Conservation (phyloP, 306 rosid genomes). For the Elaeagnus macrophylla region DNA sequence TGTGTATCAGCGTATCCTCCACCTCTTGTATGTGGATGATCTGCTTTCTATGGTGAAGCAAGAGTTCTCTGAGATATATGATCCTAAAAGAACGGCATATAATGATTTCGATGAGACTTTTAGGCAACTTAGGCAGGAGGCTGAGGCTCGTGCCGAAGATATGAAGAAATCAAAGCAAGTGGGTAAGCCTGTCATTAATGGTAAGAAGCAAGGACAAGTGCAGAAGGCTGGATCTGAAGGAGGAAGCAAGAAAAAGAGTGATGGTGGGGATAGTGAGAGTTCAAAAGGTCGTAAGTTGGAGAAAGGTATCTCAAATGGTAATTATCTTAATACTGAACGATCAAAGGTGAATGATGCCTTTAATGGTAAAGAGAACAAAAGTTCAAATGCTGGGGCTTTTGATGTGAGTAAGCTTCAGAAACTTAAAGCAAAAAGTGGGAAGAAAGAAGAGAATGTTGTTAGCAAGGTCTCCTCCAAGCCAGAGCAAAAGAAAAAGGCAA, state of each 20-base stretch:
- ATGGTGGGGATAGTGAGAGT: constrained; percentile 36
- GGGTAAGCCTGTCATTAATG: constrained; percentile 38
- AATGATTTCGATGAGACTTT: constrained; percentile 75
- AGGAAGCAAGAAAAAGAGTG: constrained; percentile 45
- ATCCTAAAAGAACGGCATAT: constrained; percentile 45
- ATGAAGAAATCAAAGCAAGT: constrained; percentile 60
- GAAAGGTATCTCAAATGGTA: constrained; percentile 52
- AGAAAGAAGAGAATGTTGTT: constrained; percentile 50
- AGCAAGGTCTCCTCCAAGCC: constrained; percentile 52
- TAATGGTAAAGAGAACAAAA: constrained; percentile 61
- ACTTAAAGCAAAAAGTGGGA: constrained; percentile 63
- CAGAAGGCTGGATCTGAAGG: constrained; percentile 53
- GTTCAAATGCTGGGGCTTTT: constrained; percentile 81
- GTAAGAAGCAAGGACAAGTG: constrained; percentile 55
- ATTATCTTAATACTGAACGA: constrained; percentile 38
- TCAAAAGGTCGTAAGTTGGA: constrained; percentile 44
- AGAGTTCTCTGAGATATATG: constrained; percentile 57
- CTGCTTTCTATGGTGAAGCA: constrained; percentile 68
- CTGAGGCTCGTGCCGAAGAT: constrained; percentile 81
- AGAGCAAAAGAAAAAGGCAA: constrained; percentile 56
- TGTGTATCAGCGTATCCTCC: constrained; percentile 76
- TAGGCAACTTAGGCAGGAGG: constrained; percentile 70
- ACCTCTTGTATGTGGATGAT: constrained; percentile 76
- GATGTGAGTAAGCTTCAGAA: constrained; percentile 94
- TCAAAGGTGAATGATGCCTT: constrained; percentile 35